Conservation (phyloP, 2,329 filamentous ascomycete genomes). For the Botrytis sinoallii region DNA sequence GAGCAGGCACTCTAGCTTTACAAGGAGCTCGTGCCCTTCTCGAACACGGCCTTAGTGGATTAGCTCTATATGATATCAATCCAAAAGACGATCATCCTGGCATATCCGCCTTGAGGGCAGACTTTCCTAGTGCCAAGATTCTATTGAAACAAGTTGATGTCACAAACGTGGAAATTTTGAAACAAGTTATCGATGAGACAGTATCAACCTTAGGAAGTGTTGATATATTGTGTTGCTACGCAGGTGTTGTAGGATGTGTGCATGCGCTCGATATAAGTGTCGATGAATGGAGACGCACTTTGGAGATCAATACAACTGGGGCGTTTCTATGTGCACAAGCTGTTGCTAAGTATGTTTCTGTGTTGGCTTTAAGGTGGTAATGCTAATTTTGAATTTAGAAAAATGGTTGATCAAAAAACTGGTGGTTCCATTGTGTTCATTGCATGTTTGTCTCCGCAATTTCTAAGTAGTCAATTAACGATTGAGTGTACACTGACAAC, state of each 20-base stretch:
- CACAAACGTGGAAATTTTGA: slow-evolving; percentile 50
- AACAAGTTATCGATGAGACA: slow-evolving; percentile 42
- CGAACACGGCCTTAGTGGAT: slow-evolving; percentile 60
- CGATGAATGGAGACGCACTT: slow-evolving; percentile 57
- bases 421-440: slow-evolving; percentile 65
- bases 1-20: slow-evolving; percentile 61
- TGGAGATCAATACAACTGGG: slow-evolving; percentile 72
- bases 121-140: slow-evolving; percentile 55
- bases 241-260: slow-evolving; percentile 63
- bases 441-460: slow-evolving; percentile 42
- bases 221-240: slow-evolving; percentile 55
- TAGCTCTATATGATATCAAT: slow-evolving; percentile 56
- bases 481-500: background rate
- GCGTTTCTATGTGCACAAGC: slow-evolving; percentile 69
- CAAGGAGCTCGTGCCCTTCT: slow-evolving; percentile 59
- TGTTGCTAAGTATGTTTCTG: slow-evolving; percentile 48
- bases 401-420: slow-evolving; percentile 22
- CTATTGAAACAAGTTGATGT: slow-evolving; percentile 55
- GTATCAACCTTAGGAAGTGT: slow-evolving; percentile 48
- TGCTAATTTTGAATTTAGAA: background rate
- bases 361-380: rapidly evolving
- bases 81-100: slow-evolving; percentile 45
- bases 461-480: too few relatives aligned
- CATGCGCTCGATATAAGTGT: slow-evolving; percentile 58
- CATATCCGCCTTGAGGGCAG: slow-evolving; percentile 46